phyloP scores from a whole-genome alignment of 78 protist species.

The Dictyostelium intermedium region DNA sequence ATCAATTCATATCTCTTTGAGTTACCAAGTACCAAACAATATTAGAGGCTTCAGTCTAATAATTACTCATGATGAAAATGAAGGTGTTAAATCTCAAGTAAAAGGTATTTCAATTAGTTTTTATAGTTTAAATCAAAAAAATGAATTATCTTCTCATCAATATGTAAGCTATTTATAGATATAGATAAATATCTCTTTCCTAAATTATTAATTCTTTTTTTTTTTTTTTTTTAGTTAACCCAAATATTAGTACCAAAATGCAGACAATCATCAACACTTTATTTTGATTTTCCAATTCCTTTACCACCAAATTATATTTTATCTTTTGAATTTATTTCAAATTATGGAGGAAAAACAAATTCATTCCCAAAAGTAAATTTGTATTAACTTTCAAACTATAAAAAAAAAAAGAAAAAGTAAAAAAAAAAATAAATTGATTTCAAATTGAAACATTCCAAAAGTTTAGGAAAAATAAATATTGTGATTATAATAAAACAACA shows the following conservation, averaged over 20 bases:
- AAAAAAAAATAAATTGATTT: neutral
- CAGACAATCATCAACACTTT: conserved; percentile 41
- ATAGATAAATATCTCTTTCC: too few relatives aligned
- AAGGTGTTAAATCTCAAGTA: conserved; percentile 67
- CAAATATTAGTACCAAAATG: conserved; percentile 54
- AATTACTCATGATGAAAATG: conserved; percentile 42
- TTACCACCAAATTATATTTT: conserved; percentile 19
- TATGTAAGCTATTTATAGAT: conserved; percentile 19
- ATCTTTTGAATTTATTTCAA: conserved; percentile 50
- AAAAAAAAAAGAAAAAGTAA: neutral
- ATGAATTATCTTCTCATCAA: conserved; percentile 24
- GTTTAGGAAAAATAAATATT: too few relatives aligned
- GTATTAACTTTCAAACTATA: neutral
- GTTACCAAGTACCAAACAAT: neutral
- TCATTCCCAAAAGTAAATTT: conserved; percentile 34
- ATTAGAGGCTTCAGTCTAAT: conserved; percentile 48
- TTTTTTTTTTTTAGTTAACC: conserved; percentile 1
- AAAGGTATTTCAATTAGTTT: conserved; percentile 32
- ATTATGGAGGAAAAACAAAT: conserved; percentile 43
- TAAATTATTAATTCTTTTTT: neutral
- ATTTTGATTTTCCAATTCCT: conserved; percentile 56
- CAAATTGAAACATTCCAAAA: neutral
- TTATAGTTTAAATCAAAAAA: conserved; percentile 48
- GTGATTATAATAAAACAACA: neutral
- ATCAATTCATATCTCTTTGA: conserved; percentile 26